Evolutionary conservation across 2,329 filamentous ascomycete genomes (phyloP).

Genomic region (Xylaria sp.): DNA sequence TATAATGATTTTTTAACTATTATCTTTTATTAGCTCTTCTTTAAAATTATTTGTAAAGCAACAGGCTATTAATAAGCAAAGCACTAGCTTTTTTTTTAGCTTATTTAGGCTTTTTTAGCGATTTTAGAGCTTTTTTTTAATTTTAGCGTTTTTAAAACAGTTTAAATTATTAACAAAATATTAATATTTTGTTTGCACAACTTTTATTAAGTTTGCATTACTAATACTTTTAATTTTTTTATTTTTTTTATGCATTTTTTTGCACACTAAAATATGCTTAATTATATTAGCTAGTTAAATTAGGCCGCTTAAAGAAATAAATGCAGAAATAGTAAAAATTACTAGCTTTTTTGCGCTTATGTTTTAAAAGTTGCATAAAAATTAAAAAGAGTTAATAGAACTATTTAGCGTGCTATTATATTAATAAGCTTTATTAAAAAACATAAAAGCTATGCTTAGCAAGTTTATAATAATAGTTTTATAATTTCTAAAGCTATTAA

Average conservation of each 20-base stretch:
- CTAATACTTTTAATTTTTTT: not conserved
- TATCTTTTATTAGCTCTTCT: not conserved
- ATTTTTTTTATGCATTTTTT: too few species aligned
- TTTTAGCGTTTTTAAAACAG: too few species aligned
- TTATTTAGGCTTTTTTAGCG: too few species aligned
- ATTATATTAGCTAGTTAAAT: constrained; percentile 5
- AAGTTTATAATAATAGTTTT: constrained; percentile 4
- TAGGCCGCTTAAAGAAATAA: constrained; percentile 4
- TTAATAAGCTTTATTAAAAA: constrained; percentile 10
- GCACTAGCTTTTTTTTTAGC: too few species aligned
- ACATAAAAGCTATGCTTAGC: not conserved
- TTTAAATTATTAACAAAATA: constrained; percentile 10
- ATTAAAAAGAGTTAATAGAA: not conserved
- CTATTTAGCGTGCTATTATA: not conserved
- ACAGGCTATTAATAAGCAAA: not conserved
- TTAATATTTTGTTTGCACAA: not conserved
- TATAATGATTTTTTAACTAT: not conserved
- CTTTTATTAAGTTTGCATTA: not conserved
- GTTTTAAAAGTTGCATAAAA: not conserved
- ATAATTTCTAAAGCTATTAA: too few species aligned
- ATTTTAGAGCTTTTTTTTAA: too few species aligned
- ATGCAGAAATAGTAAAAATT: constrained; percentile 10
- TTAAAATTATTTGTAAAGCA: not conserved
- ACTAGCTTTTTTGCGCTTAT: constrained; percentile 4
- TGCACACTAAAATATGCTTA: not conserved